Base-by-base conservation (phyloP, 805 yeast species). In the Cyberlindnera maclurae region DNA sequence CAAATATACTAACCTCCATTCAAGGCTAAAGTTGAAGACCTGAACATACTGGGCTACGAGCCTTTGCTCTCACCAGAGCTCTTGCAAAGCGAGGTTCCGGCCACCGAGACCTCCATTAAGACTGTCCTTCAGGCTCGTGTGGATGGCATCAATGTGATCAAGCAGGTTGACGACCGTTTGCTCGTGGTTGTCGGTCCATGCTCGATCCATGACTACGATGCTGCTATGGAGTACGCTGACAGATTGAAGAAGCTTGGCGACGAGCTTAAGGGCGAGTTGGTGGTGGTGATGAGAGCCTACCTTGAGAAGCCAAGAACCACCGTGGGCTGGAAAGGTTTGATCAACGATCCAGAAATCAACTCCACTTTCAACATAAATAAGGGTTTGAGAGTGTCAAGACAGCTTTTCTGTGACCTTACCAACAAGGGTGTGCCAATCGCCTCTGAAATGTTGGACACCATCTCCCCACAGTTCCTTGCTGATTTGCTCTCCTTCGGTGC, bases 301-400 rank as follows among this genome's bases (percentile, higher is more conserved):
- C 73, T 90, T 51, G 98, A 90, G 68, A 90, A 90, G 67, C 98
- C 98, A 56, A 82, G 98, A 71, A 90, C 98, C 47, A 90, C 97
- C 17, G 97, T 90, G 39, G 98, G 98, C 49, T 90, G 98, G 98
- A 90, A 90, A 67, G 98, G 98, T 55, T 71, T 90, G 55, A 88
- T 90, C 60, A 90, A 90, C 63, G 98, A 90, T 65, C 98, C 98
- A 34, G 95, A 90, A 57, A 77, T 90, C 44, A 86, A 90, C 64
- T 83, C 84, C 57, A 71, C 96, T 35, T 93, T 82, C 77, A 82
- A 90, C 62, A 93, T 90, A 62, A 90, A 90, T 75, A 86, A 87
- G 67, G 98, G 98, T 56, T 72, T 90, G 49, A 77, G 87, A 54
- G 75, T 85, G 29, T 77, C 97, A 11, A 80, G 98, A 68, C 74